Conservation (phyloP, 345 rosid genomes). For the Arabis hirsuta region DNA sequence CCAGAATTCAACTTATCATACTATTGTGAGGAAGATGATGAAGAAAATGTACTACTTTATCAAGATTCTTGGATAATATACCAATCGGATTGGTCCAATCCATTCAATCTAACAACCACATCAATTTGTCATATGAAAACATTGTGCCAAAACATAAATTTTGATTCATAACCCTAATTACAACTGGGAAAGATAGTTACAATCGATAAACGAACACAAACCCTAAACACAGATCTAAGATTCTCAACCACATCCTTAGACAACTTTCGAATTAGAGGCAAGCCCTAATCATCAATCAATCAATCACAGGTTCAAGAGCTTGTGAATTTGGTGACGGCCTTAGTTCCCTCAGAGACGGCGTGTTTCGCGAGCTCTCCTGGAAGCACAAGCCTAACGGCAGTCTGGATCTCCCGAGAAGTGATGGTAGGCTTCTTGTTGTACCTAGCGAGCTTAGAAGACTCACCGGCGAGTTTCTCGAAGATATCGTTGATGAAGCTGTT, state of each 20-base stretch:
- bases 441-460: slow-evolving; percentile 67
- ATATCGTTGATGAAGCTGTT: slow-evolving; percentile 74
- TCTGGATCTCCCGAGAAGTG: slow-evolving; percentile 76
- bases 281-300: not conserved
- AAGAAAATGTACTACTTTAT: no score
- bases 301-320: slow-evolving; percentile 13
- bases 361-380: slow-evolving; percentile 81
- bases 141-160: not conserved
- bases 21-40: no score
- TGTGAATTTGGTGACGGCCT: slow-evolving; percentile 75
- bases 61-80: no score
- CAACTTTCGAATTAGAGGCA: not conserved
- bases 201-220: not conserved
- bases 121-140: slow-evolving; percentile 9
- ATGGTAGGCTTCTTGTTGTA: slow-evolving; percentile 83
- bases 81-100: no score
- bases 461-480: slow-evolving; percentile 73
- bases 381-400: slow-evolving; percentile 71
- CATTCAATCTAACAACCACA: no score
- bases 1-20: no score
- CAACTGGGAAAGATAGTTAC: not conserved
- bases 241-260: not conserved
- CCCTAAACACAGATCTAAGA: not conserved
- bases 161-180: not conserved
- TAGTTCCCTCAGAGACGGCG: slow-evolving; percentile 78